Evolutionary conservation across 768 basidiomycete species (phyloP), one percentile per base, ranked within the genome.

Genomic region (Tephrocybe rancida): DNA sequence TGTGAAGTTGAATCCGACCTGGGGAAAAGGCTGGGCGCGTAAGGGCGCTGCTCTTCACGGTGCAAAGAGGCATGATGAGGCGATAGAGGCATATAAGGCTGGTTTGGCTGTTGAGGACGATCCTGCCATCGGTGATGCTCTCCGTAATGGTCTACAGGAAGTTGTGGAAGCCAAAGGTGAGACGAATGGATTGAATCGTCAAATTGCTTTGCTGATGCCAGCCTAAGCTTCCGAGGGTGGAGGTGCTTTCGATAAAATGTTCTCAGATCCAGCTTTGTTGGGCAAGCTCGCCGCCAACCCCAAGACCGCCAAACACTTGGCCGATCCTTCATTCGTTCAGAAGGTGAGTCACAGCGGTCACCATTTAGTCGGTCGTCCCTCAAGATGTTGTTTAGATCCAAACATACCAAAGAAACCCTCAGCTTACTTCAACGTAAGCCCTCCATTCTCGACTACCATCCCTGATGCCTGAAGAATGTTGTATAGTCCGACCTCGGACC

Each of bases 21-120:
- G 95, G 90, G 75, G 87, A 24, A 98, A 98, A 68, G 94, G 95
- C 5, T 93, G 88, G 73, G 88, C 87, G 14, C 83, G 95, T 52
- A 94, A 94, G 67, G 95, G 95, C 42, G 95, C 95, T 44, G 95
- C 95, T 24, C 72, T 97, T 55, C 95, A 97, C 64, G 95, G 95
- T 27, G 77, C 83, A 32, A 78, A 79, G 53, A 76, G 80, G 67
- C 96, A 83, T 63, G 88, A 86, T 53, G 92, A 95, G 14, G 94
- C 94, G 6, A 88, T 96, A 59, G 76, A 81, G 50, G 85, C 88
- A 7, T 96, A 96, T 70, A 86, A 95, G 64, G 72, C 74, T 24
- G 95, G 95, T 18, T 75, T 97, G 37, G 83, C 88, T 63, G 68
- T 87, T 46, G 95, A 96, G 68, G 89, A 90, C 62, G 89, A 84